These are phyloP conservation scores for Microsporum audouinii DNA, from an alignment of 2,329 filamentous ascomycete species.

Conservation along the genomic window DNA sequence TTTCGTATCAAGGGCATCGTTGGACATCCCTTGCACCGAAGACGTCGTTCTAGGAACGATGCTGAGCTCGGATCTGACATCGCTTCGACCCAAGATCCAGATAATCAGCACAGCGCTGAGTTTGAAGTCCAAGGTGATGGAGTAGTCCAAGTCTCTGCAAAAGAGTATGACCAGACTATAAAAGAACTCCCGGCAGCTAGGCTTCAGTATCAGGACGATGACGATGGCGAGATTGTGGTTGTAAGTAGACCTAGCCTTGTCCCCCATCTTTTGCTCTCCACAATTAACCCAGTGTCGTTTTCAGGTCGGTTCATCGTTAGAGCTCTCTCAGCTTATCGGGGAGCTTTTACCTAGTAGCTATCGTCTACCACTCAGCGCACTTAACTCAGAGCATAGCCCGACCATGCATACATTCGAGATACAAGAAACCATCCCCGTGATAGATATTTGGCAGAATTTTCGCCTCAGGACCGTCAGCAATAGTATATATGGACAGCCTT, in stretches of 20 bases:
- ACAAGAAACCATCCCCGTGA: conserved; percentile 29
- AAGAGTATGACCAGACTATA: conserved; percentile 35
- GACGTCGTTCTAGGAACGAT: neutral
- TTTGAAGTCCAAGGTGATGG: conserved; percentile 16
- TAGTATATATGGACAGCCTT: neutral
- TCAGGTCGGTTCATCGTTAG: conserved; percentile 38
- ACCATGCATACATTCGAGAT: conserved; percentile 40
- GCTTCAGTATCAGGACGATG: conserved; percentile 36
- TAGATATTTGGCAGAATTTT: conserved; percentile 29
- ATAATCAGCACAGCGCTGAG: neutral
- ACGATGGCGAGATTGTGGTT: conserved; percentile 37
- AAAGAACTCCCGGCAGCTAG: conserved; percentile 31
- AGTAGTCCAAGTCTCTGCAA: conserved; percentile 31
- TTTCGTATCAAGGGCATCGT: conserved; percentile 31
- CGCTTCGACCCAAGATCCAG: neutral
- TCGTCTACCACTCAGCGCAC: neutral
- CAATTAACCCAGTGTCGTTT: neutral
- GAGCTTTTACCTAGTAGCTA: conserved; percentile 24
- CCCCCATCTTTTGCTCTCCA: neutral
- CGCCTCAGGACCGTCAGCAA: conserved; percentile 13
- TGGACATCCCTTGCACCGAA: conserved; percentile 2
- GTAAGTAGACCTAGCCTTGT: conserved; percentile 21
- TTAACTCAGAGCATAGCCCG: neutral
- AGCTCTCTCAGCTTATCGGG: conserved; percentile 37
- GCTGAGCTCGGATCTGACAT: neutral